phyloP scores from a whole-genome alignment of 2,329 filamentous ascomycete genomes.

The Fusarium udum region DNA sequence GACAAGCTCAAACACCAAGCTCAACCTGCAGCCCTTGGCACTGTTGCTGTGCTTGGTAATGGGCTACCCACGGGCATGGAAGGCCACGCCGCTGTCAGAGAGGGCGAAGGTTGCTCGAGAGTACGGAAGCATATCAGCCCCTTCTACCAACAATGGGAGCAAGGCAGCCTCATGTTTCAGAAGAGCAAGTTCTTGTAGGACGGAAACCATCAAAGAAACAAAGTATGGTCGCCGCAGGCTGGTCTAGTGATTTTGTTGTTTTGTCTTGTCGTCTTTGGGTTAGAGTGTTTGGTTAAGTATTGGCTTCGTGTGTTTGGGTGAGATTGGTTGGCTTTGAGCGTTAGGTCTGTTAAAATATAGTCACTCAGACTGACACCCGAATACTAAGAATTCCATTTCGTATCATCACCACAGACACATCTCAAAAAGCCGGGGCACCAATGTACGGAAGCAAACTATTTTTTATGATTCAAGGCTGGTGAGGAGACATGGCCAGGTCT shows the following conservation, averaged over 20 bases:
- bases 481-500: slow-evolving; percentile 39
- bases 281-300: neutral
- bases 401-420: slow-evolving; percentile 11
- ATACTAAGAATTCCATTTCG: neutral
- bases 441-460: slow-evolving; percentile 31
- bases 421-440: slow-evolving; percentile 12
- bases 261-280: slow-evolving; percentile 1
- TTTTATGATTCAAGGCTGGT: slow-evolving; percentile 43
- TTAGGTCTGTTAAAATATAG: slow-evolving; percentile 2
- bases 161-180: slow-evolving; percentile 26
- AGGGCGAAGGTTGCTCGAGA: slow-evolving; percentile 23
- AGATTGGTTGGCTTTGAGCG: neutral
- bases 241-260: slow-evolving; percentile 6
- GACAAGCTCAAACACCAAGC: slow-evolving; percentile 37
- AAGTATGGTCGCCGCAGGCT: neutral
- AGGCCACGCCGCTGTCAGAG: slow-evolving; percentile 25
- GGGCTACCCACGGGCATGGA: slow-evolving; percentile 16
- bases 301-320: slow-evolving; percentile 1
- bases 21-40: slow-evolving; percentile 38
- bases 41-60: slow-evolving; percentile 37
- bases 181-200: slow-evolving; percentile 18
- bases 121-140: slow-evolving; percentile 38
- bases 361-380: slow-evolving; percentile 1
- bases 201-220: neutral
- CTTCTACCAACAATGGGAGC: slow-evolving; percentile 38